Conservation (phyloP, 352 stramenopile species). For the Phytopythium kandeliae region DNA sequence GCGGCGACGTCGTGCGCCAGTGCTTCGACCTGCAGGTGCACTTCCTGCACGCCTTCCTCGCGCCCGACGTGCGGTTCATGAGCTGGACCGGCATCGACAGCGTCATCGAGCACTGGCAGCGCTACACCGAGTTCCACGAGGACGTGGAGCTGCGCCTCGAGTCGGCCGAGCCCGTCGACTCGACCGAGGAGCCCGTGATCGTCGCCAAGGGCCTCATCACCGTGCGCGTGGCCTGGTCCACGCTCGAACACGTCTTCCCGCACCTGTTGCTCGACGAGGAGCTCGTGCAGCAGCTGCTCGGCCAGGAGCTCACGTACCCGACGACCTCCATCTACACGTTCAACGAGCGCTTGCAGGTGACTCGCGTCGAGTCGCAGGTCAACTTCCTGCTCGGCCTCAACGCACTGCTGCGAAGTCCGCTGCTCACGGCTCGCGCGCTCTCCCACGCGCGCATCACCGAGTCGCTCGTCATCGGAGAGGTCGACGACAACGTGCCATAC, state of each 20-base stretch:
- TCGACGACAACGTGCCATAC: slow-evolving; percentile 19
- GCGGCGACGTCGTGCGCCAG: slow-evolving; percentile 28
- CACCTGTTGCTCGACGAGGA: slow-evolving; percentile 30
- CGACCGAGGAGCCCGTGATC: slow-evolving; percentile 42
- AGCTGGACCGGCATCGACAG: slow-evolving; percentile 22
- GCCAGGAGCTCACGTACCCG: slow-evolving; percentile 27
- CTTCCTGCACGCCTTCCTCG: slow-evolving; percentile 45
- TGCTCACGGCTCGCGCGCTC: slow-evolving; percentile 20
- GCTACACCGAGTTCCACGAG: slow-evolving; percentile 55
- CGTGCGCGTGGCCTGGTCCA: slow-evolving; percentile 26
- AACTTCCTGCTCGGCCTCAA: slow-evolving; percentile 39
- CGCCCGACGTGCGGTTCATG: slow-evolving; percentile 31
- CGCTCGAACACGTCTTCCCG: slow-evolving; percentile 43
- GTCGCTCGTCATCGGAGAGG: slow-evolving; percentile 18
- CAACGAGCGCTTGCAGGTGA: slow-evolving; percentile 33
- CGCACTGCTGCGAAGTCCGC: slow-evolving; percentile 17
- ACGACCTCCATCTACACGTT: slow-evolving; percentile 37
- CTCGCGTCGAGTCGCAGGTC: slow-evolving; percentile 29
- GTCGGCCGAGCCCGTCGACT: slow-evolving; percentile 36
- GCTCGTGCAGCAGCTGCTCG: slow-evolving; percentile 27
- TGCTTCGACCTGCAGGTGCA: slow-evolving; percentile 51
- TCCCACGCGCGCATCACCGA: slow-evolving; percentile 22
- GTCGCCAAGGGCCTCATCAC: slow-evolving; percentile 32
- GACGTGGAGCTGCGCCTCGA: slow-evolving; percentile 30
- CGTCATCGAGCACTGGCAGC: slow-evolving; percentile 57